Base-by-base conservation (phyloP, 164 flowering plant species). In the Warburgia ugandensis region DNA sequence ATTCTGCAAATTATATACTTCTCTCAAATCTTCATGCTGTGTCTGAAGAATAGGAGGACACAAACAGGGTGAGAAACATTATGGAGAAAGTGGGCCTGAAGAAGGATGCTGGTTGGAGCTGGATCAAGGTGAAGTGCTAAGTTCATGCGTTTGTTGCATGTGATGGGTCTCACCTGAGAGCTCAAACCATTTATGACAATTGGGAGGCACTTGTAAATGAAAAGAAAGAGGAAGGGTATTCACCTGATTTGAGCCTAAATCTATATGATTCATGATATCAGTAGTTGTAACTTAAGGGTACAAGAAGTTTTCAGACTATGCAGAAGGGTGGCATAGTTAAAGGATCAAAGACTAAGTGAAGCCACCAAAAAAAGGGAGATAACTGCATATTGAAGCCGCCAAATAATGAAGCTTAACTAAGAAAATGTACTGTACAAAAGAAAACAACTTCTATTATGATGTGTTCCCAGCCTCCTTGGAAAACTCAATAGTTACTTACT, bases 221-320 rank as follows among this genome's bases (percentile, higher is more conserved):
- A 54, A 54, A 54, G 59, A 54, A 48, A 61, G 58, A 54, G 48
- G 59, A 31, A 44, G 65, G 59, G 12, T 61, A 61, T 40, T 22
- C 27, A 23, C 59, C 54, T 29, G 27, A 58, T 41, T 31, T 30
- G 28, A 39, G 41, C 42, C 10, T 23, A 43, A 23, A 26, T 16
- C n/a, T 35, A 2, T 33, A 32, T 27, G 50, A 44, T 14, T 55
- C 6, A 44, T 44, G 22, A 45, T 19, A 25, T 26, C 0, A 5
- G 22, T 16, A 25, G 20, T n/a, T 50, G 41, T 37, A 13, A 2
- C 19, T 26, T 36, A 17, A 36, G 12, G 16, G 16, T 3, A 36
- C 8, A 8, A 36, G 39, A 36, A 2, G 3, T n/a, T n/a, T 11
- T 2, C 3, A 36, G 8, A 36, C 16, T 17, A 36, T 8, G 8